Percentiles rank a stretch among this genome's conserved stretches.
phyloP scores from a whole-genome alignment of 257 asterid genomes.

The Fraxinus cuspidata region DNA sequence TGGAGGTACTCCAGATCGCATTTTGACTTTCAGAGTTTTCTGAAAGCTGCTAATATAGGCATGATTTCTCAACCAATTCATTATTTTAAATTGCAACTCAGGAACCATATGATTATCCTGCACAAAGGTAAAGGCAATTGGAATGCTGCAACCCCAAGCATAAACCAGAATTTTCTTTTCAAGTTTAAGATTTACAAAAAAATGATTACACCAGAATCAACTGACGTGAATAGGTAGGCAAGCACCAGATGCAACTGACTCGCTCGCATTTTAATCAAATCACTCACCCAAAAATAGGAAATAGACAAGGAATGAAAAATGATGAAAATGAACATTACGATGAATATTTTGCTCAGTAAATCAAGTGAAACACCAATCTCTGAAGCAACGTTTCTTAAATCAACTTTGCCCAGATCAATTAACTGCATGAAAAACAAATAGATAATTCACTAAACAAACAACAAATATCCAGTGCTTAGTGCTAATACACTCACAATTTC shows the following conservation, averaged over 20 bases:
- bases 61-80: conserved; percentile 73
- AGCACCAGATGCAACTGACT: conserved; percentile 15
- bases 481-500: conserved; percentile 9
- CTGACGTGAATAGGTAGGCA: not conserved
- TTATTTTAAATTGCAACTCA: conserved; percentile 58
- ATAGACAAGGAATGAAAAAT: conserved; percentile 11
- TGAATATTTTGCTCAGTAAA: conserved; percentile 53
- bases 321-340: conserved; percentile 53
- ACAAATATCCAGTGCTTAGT: not conserved
- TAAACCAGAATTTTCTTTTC: not conserved
- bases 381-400: conserved; percentile 63
- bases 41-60: conserved; percentile 55
- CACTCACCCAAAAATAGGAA: conserved; percentile 19
- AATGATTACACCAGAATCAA: not conserved
- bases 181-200: not conserved
- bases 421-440: conserved; percentile 47
- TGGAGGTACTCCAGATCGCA: conserved; percentile 38
- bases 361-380: conserved; percentile 80
- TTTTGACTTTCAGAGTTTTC: conserved; percentile 53
- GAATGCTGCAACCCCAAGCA: not conserved
- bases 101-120: conserved; percentile 69
- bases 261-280: conserved; percentile 17
- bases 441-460: conserved; percentile 18
- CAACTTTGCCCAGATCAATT: conserved; percentile 76
- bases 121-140: conserved; percentile 23